Conservation (phyloP, 75 land plant genomes). For the Isoetes taiwanensis region DNA sequence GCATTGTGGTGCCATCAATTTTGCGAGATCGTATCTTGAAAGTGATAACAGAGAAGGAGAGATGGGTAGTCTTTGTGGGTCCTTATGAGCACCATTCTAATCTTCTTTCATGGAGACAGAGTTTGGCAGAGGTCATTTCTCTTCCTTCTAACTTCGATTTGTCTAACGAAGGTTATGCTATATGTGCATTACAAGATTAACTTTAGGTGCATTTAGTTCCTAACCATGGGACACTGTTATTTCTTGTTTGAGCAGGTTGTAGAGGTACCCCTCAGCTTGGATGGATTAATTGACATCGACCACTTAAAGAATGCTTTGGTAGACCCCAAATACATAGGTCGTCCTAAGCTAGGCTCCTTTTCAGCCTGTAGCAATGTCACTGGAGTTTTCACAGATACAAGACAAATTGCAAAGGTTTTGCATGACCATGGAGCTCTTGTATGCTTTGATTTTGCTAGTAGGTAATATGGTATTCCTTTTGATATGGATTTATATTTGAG, state of each 20-base stretch:
- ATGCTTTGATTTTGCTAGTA: conserved; percentile 68
- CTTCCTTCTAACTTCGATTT: background rate
- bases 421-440: conserved; percentile 52
- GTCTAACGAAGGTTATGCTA: background rate
- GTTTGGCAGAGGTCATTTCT: conserved; percentile 31
- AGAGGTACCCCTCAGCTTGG: conserved; percentile 38
- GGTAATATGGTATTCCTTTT: no score
- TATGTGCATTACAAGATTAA: background rate
- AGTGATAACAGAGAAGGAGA: conserved; percentile 20
- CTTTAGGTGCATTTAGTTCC: background rate
- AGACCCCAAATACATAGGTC: conserved; percentile 7
- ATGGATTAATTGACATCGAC: conserved; percentile 42
- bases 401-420: conserved; percentile 41
- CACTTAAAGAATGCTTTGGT: conserved; percentile 16
- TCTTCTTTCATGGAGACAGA: conserved; percentile 60
- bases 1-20: conserved; percentile 32
- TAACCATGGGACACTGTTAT: background rate
- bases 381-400: conserved; percentile 42
- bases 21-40: conserved; percentile 25
- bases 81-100: conserved; percentile 83
- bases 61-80: conserved; percentile 73
- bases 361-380: conserved; percentile 83
- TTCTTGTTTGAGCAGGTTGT: no score
- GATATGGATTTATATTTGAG: no score
- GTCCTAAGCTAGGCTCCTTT: conserved; percentile 55